Evolutionary conservation across 345 rosid species (phyloP).

Genomic region (Gossypium anomalum): DNA sequence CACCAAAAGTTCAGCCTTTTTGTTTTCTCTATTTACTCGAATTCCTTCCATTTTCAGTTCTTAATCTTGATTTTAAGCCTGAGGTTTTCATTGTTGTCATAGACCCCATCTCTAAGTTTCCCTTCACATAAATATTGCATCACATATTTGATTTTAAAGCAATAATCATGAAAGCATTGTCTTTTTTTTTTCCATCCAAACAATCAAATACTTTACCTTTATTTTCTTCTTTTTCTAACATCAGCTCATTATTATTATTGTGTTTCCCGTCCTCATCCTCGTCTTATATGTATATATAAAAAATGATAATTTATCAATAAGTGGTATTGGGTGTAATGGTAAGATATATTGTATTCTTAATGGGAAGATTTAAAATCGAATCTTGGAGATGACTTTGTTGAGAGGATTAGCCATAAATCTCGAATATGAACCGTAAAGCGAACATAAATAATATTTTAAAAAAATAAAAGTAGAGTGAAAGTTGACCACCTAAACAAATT

Average conservation of each 20-base stretch:
- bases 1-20: neutral
- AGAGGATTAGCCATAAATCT: accelerated
- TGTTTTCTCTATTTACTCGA: neutral
- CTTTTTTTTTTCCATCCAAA: neutral
- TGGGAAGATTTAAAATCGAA: too few species aligned
- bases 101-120: neutral
- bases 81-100: neutral
- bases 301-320: too few species aligned
- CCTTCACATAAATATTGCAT: neutral
- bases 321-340: accelerated
- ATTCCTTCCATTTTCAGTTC: neutral
- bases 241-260: too few species aligned
- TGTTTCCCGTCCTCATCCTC: too few species aligned
- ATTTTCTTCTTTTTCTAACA: too few species aligned
- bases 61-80: neutral
- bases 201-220: neutral
- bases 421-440: too few species aligned
- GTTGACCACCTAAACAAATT: too few species aligned
- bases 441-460: too few species aligned
- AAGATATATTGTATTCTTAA: too few species aligned
- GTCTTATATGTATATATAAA: too few species aligned
- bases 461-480: too few species aligned
- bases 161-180: neutral
- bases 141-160: neutral
- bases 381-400: too few species aligned